Evolutionary conservation across 2,329 filamentous ascomycete genomes (phyloP).

Genomic region (Leptoxyphium fumago): DNA sequence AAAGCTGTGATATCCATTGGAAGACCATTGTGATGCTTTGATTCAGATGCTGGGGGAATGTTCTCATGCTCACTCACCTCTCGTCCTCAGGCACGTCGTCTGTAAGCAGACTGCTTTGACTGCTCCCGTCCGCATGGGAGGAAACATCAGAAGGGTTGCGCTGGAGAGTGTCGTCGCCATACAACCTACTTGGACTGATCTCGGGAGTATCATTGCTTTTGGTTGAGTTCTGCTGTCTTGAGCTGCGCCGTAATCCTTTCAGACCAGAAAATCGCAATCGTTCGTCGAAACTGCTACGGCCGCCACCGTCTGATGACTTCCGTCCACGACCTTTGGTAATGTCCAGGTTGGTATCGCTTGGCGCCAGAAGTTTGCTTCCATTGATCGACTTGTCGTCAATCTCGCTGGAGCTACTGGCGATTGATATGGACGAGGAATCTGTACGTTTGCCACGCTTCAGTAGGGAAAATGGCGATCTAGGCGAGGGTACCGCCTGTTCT

Average conservation of each 20-base stretch:
- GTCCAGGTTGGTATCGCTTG: constrained; percentile 26
- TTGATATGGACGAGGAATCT: constrained; percentile 14
- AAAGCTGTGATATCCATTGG: too few relatives aligned
- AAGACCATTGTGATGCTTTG: too few relatives aligned
- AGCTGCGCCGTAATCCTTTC: constrained; percentile 7
- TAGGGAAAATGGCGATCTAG: constrained; percentile 13
- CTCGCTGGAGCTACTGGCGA: constrained; percentile 12
- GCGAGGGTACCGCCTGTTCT: constrained; percentile 6
- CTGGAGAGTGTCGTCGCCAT: constrained; percentile 3
- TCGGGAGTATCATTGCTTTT: constrained; percentile 3
- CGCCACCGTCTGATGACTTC: constrained; percentile 25
- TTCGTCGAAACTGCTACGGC: constrained; percentile 24
- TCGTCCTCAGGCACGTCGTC: constrained; percentile 36
- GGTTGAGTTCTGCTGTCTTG: constrained; percentile 13
- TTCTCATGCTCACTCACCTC: constrained; percentile 11
- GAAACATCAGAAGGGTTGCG: constrained; percentile 16
- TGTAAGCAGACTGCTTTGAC: constrained; percentile 34
- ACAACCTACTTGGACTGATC: constrained; percentile 23
- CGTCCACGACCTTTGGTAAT: constrained; percentile 23
- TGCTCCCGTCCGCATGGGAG: constrained; percentile 28
- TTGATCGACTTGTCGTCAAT: constrained; percentile 10
- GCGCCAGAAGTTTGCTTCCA: constrained; percentile 14
- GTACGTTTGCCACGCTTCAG: constrained; percentile 17
- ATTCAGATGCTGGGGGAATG: too few relatives aligned
- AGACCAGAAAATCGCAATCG: constrained; percentile 35